Conservation (phyloP, 306 rosid species). For the Aeschynomene evenia region DNA sequence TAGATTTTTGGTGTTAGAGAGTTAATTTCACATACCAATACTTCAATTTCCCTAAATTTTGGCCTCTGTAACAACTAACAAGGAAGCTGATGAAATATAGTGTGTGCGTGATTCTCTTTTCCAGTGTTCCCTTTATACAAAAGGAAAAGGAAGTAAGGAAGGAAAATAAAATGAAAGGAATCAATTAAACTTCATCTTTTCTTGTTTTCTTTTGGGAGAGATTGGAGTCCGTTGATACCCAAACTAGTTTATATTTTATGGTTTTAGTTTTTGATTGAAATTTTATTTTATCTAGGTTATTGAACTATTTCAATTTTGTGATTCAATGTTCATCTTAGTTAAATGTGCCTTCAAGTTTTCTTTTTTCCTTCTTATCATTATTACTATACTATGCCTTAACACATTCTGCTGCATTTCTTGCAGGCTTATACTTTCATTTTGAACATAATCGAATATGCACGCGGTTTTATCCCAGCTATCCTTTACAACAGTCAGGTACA, state of each 20-base stretch:
- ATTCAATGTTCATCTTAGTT: constrained; percentile 1
- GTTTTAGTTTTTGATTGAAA: constrained; percentile 18
- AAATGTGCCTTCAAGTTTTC: neutral
- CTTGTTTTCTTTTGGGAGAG: neutral
- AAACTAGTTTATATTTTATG: neutral
- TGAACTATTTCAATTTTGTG: constrained; percentile 20
- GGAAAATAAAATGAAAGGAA: neutral
- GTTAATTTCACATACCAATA: constrained; percentile 16
- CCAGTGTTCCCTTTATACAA: constrained; percentile 1
- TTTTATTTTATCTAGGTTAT: neutral
- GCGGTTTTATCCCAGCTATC: constrained; percentile 69
- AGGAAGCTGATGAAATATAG: constrained; percentile 2
- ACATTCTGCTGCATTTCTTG: constrained; percentile 31
- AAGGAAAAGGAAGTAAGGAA: constrained; percentile 1
- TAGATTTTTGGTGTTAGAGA: constrained; percentile 30
- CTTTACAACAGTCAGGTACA: constrained; percentile 91
- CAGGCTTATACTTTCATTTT: constrained; percentile 80
- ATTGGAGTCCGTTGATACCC: neutral
- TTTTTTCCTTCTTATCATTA: constrained; percentile 14
- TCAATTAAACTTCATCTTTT: no score
- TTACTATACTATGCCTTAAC: constrained; percentile 9
- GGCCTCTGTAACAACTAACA: constrained; percentile 12
- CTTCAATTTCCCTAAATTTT: neutral
- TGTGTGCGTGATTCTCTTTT: neutral
- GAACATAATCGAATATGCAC: constrained; percentile 76